Conservation (phyloP, 495 filamentous ascomycete species). For the Neurospora tetrasperma region DNA sequence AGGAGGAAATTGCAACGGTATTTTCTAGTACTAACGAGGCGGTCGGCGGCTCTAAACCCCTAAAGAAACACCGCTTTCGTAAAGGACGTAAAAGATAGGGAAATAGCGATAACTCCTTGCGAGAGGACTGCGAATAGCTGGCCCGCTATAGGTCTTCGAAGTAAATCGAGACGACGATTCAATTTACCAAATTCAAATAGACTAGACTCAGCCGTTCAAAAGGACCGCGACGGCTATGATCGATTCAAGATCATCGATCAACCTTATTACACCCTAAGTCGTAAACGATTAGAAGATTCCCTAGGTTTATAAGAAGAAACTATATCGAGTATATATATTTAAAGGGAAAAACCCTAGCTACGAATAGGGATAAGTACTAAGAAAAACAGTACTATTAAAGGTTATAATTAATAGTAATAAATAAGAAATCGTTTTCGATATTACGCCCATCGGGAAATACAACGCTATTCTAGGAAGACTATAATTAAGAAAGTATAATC, state of each 20-base stretch:
- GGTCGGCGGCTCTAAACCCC: accelerated
- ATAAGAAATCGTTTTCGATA: not conserved
- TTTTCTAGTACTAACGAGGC: not conserved
- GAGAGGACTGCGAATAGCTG: not conserved
- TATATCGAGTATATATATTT: not conserved
- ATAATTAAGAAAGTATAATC: not conserved
- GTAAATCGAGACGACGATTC: not conserved
- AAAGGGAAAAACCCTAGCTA: not conserved
- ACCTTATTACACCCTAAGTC: not conserved
- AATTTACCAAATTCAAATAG: not conserved
- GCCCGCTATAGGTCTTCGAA: not conserved
- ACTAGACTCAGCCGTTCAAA: not conserved
- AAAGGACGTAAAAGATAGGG: too few species aligned
- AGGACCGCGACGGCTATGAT: not conserved
- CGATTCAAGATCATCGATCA: not conserved
- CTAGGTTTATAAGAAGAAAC: not conserved
- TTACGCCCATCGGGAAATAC: not conserved
- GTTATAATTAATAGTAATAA: not conserved
- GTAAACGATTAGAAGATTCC: not conserved
- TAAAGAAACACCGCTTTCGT: not conserved
- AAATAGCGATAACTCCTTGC: not conserved
- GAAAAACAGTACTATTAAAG: accelerated
- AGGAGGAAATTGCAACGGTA: not conserved
- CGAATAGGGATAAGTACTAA: not conserved
- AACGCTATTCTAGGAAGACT: not conserved